Percentiles rank a stretch among this genome's conserved stretches.
Evolutionary conservation across 257 asterid species (phyloP).

Genomic region (Hygrophila difformis): DNA sequence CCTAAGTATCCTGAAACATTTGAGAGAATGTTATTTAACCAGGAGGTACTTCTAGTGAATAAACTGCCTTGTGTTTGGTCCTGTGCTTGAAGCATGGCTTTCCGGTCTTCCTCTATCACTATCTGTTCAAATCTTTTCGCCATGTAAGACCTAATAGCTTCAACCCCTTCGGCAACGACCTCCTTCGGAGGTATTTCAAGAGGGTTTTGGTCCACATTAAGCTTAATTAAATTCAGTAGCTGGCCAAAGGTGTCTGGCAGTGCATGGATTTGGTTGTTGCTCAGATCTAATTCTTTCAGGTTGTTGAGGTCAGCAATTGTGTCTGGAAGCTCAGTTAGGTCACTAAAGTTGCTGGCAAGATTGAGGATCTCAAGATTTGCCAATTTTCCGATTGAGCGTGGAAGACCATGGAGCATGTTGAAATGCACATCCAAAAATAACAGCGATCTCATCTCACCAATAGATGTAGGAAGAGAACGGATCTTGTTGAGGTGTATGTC

Average conservation of each 20-base stretch:
- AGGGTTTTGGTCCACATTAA: constrained; percentile 75
- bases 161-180: constrained; percentile 53
- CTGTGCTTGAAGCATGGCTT: constrained; percentile 23
- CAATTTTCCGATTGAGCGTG: constrained; percentile 55
- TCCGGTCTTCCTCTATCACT: constrained; percentile 43
- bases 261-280: constrained; percentile 87
- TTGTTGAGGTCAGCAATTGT: constrained; percentile 58
- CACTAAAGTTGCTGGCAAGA: constrained; percentile 78
- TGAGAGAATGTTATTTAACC: constrained; percentile 50
- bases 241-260: constrained; percentile 65
- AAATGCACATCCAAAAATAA: constrained; percentile 51
- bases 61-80: constrained; percentile 29
- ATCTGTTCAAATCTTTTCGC: constrained; percentile 46
- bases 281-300: constrained; percentile 78
- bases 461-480: constrained; percentile 67
- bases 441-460: constrained; percentile 74
- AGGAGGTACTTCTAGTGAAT: constrained; percentile 63
- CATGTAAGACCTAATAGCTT: constrained; percentile 62
- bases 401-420: constrained; percentile 78
- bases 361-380: constrained; percentile 60
- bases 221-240: constrained; percentile 46
- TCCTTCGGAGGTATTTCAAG: constrained; percentile 73
- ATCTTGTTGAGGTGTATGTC: constrained; percentile 64
- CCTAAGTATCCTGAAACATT: constrained; percentile 58
- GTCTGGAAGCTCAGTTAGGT: constrained; percentile 62